Percentiles rank a stretch among this genome's conserved stretches.
These are phyloP conservation scores for Suzukiozyma palmioleophila DNA, from an alignment of 1,139 yeast genomes.

Conservation along the genomic window DNA sequence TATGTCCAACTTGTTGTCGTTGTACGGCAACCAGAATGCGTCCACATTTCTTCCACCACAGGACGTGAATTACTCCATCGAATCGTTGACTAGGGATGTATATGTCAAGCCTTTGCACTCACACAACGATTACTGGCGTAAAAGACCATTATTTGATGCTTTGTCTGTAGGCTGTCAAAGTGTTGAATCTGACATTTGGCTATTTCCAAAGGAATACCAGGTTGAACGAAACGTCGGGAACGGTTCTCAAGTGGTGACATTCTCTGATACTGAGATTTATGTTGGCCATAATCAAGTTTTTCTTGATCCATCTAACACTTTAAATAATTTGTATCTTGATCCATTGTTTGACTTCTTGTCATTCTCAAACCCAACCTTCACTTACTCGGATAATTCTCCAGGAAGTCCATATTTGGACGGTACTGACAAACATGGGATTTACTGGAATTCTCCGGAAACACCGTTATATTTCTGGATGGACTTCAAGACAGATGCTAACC, in stretches of 20 bases:
- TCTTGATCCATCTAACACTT: constrained; percentile 40
- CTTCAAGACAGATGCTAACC: constrained; percentile 33
- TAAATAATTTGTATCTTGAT: constrained; percentile 49
- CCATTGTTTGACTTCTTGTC: constrained; percentile 48
- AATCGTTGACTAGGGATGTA: constrained; percentile 46
- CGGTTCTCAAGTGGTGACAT: constrained; percentile 16
- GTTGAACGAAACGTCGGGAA: constrained; percentile 19
- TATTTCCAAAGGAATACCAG: constrained; percentile 26
- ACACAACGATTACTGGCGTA: constrained; percentile 75
- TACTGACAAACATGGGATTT: constrained; percentile 26
- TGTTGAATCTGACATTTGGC: constrained; percentile 74
- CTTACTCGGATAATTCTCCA: constrained; percentile 7
- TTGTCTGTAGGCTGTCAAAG: constrained; percentile 54
- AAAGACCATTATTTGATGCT: constrained; percentile 59
- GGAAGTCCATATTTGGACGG: constrained; percentile 10
- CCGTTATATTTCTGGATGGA: constrained; percentile 42
- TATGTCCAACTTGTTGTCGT: constrained; percentile 8
- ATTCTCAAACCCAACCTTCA: constrained; percentile 34
- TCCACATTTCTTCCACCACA: constrained; percentile 6
- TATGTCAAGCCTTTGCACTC: constrained; percentile 55
- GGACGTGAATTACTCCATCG: constrained; percentile 18
- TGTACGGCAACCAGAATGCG: background rate
- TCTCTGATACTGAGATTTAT: constrained; percentile 39
- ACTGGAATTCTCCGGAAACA: constrained; percentile 36
- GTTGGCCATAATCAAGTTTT: constrained; percentile 62